phyloP scores from a whole-genome alignment of 345 rosid genomes.

The Heritiera fomes region DNA sequence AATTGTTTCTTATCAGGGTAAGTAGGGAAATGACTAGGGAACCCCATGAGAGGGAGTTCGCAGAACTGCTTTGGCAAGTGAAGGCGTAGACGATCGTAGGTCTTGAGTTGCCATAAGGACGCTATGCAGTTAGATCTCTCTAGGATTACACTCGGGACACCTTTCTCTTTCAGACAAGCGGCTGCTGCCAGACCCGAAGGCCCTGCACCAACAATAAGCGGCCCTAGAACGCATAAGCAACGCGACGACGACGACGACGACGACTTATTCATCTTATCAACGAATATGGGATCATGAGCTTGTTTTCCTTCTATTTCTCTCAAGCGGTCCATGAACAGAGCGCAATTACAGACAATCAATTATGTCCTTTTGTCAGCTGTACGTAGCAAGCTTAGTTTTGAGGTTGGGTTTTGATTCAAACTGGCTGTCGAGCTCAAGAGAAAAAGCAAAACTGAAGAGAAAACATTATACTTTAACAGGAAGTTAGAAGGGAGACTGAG shows the following conservation, averaged over 20 bases:
- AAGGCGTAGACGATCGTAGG: constrained; percentile 63
- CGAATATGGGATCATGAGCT: constrained; percentile 64
- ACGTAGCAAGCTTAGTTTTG: constrained; percentile 14
- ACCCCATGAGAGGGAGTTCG: constrained; percentile 59
- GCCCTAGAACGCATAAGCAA: constrained; percentile 29
- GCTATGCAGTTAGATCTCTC: constrained; percentile 63
- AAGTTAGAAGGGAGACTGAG: constrained; percentile 17
- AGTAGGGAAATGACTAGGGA: constrained; percentile 46
- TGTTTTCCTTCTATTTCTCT: constrained; percentile 83
- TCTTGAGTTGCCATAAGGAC: constrained; percentile 62
- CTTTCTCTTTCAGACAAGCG: constrained; percentile 48
- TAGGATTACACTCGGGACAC: constrained; percentile 42
- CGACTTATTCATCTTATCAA: constrained; percentile 27
- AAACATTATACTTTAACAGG: constrained; percentile 24
- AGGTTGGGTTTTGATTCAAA: background rate
- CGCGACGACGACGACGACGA: constrained; percentile 21
- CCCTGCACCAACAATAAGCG: constrained; percentile 63
- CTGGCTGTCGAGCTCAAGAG: constrained; percentile 19
- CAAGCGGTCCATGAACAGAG: constrained; percentile 42
- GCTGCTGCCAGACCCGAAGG: constrained; percentile 63
- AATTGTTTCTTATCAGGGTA: constrained; percentile 65
- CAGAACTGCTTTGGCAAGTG: constrained; percentile 71
- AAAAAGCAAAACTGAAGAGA: constrained; percentile 23
- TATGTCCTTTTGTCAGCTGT: background rate
- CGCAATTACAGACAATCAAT: background rate